phyloP scores from a whole-genome alignment of 345 rosid species.

The Populus ilicifolia region DNA sequence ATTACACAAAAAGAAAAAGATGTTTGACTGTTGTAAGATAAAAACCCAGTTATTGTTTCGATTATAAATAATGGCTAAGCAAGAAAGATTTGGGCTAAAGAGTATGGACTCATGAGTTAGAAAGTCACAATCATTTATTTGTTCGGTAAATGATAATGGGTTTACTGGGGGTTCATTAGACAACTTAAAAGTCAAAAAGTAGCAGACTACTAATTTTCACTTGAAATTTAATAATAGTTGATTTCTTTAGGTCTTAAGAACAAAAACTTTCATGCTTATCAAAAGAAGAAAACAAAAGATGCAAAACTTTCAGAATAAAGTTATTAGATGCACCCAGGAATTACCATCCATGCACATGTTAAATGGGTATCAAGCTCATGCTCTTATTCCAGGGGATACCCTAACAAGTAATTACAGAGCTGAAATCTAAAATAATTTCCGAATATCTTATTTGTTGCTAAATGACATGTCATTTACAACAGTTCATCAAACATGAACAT shows the following conservation, averaged over 20 bases:
- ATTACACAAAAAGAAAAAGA: conserved; percentile 19
- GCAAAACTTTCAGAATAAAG: neutral
- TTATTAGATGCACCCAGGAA: neutral
- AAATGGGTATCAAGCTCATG: neutral
- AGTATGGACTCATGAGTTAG: neutral
- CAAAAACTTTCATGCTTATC: neutral
- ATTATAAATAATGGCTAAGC: neutral
- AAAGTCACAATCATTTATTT: neutral
- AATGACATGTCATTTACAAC: neutral
- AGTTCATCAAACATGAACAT: neutral
- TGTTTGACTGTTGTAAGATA: neutral
- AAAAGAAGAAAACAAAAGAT: neutral
- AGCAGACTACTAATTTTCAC: neutral
- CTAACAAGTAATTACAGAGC: neutral
- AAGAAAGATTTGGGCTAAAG: neutral
- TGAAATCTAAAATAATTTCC: neutral
- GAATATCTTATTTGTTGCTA: neutral
- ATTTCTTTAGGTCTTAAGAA: neutral
- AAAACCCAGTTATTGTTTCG: neutral
- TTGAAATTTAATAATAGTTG: neutral
- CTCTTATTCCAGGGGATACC: neutral
- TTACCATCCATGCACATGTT: neutral
- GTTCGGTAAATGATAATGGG: neutral
- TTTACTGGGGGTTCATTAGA: neutral
- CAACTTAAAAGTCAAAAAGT: neutral